Evolutionary conservation across 306 rosid genomes (phyloP).

Genomic region (Spatholobus suberectus): DNA sequence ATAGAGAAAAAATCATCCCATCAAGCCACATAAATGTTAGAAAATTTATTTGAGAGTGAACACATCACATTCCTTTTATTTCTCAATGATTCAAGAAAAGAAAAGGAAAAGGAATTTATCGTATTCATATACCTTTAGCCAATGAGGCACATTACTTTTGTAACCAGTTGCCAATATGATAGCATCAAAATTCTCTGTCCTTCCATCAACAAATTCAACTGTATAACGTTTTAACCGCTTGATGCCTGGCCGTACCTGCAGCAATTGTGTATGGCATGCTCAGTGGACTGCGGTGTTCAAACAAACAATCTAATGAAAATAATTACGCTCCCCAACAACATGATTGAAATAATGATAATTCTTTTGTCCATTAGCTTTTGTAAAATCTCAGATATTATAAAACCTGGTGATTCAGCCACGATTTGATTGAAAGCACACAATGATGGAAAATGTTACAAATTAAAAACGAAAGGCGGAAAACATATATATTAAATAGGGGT

Average conservation of each 20-base stretch:
- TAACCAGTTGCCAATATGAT: conserved; percentile 94
- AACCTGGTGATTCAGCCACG: neutral
- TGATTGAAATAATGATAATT: conserved; percentile 21
- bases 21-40: too few species aligned
- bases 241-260: conserved; percentile 79
- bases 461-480: neutral
- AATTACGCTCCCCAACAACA: conserved; percentile 33
- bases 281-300: conserved; percentile 10
- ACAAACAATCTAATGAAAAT: conserved; percentile 27
- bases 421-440: conserved; percentile 44
- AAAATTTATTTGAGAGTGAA: neutral
- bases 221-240: conserved; percentile 70
- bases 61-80: neutral
- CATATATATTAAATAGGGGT: neutral
- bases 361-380: conserved; percentile 12
- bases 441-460: conserved; percentile 36
- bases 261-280: conserved; percentile 13
- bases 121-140: conserved; percentile 83
- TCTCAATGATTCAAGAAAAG: neutral
- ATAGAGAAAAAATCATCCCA: too few species aligned
- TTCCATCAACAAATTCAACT: conserved; percentile 78
- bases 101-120: neutral
- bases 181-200: conserved; percentile 73
- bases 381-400: neutral
- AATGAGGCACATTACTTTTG: conserved; percentile 94